phyloP scores from a whole-genome alignment of 2,329 filamentous ascomycete species.

The Ophiostoma sp. region DNA sequence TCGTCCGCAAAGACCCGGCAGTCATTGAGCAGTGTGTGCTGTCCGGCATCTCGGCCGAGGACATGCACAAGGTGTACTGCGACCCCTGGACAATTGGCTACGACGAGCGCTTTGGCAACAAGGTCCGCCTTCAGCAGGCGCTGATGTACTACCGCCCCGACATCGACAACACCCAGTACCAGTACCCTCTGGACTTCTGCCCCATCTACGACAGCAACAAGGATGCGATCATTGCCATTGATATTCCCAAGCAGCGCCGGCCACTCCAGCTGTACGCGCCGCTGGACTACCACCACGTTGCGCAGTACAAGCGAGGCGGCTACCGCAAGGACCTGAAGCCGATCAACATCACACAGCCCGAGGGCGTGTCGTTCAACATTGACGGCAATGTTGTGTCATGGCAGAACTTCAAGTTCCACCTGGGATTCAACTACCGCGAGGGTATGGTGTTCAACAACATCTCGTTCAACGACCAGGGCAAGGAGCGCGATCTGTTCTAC shows the following conservation, averaged over 20 bases:
- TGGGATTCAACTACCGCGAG: conserved; percentile 93
- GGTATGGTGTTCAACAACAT: conserved; percentile 88
- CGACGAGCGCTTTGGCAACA: conserved; percentile 79
- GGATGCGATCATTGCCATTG: conserved; percentile 73
- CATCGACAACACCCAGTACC: conserved; percentile 82
- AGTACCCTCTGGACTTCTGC: conserved; percentile 87
- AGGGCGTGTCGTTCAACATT: conserved; percentile 75
- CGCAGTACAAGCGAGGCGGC: conserved; percentile 67
- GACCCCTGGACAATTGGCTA: conserved; percentile 96
- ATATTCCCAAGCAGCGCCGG: conserved; percentile 70
- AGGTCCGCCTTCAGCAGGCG: conserved; percentile 78
- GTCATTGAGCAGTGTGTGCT: conserved; percentile 88
- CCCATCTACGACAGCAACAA: conserved; percentile 83
- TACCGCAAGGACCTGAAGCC: conserved; percentile 76
- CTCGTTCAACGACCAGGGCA: conserved; percentile 79
- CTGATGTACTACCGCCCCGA: conserved; percentile 93
- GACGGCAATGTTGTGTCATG: conserved; percentile 66
- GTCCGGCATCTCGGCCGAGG: conserved; percentile 69
- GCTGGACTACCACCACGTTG: conserved; percentile 73
- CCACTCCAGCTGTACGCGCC: conserved; percentile 66
- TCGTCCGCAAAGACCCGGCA: conserved; percentile 70
- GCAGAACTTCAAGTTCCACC: conserved; percentile 91
- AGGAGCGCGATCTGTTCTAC: conserved; percentile 75
- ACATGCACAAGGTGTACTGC: conserved; percentile 95
- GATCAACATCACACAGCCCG: conserved; percentile 66